Conservation (phyloP, 306 rosid genomes). For the Trifolium subterraneum region DNA sequence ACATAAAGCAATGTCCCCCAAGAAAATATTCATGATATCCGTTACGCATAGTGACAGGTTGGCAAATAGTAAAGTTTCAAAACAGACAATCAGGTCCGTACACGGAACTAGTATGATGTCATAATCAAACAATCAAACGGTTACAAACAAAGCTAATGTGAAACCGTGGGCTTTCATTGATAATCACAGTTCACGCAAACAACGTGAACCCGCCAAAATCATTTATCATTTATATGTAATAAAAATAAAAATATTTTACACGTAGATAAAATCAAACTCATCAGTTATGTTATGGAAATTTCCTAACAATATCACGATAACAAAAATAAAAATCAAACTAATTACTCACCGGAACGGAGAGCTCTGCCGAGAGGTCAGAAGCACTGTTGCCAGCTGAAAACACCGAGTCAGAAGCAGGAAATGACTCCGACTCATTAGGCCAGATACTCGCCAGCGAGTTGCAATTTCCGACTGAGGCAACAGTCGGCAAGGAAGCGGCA, state of each 20-base stretch:
- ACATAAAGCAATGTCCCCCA: neutral
- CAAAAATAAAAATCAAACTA: no score
- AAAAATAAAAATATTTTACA: no score
- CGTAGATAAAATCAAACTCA: no score
- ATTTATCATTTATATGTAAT: neutral
- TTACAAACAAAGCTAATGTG: neutral
- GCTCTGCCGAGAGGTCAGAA: constrained; percentile 90
- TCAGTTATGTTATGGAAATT: no score
- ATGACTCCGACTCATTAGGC: constrained; percentile 57
- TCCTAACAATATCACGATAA: no score
- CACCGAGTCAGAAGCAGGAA: constrained; percentile 62
- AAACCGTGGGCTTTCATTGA: constrained; percentile 13
- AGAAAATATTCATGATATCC: neutral
- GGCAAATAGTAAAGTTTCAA: constrained; percentile 9
- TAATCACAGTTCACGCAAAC: constrained; percentile 29
- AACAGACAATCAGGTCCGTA: constrained; percentile 36
- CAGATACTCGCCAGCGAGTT: constrained; percentile 61
- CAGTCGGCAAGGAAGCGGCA: constrained; percentile 50
- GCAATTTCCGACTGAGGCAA: constrained; percentile 47
- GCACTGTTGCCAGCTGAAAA: constrained; percentile 61
- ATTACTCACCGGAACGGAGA: constrained; percentile 92
- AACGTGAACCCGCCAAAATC: constrained; percentile 40
- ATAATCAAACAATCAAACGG: constrained; percentile 41
- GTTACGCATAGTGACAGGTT: constrained; percentile 30
- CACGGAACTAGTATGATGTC: constrained; percentile 23